A percentile compares a stretch with the other conserved stretches of the same genome.
These are phyloP conservation scores for Penicillium hesseltinei DNA, from an alignment of 2,329 filamentous ascomycete species.

Conservation along the genomic window DNA sequence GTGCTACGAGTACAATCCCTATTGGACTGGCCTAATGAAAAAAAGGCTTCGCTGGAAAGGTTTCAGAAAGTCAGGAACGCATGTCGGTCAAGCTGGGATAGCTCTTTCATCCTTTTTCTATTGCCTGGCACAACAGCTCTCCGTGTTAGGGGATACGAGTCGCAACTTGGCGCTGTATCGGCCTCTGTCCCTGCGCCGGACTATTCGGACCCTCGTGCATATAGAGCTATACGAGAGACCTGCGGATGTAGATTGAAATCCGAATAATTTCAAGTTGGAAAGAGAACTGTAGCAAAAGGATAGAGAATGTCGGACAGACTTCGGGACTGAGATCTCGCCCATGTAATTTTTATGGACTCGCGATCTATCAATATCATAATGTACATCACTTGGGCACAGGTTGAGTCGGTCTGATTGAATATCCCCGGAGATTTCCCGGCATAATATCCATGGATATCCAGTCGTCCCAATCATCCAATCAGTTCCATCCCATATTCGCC, in stretches of 20 bases:
- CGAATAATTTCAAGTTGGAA: neutral
- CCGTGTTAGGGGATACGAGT: neutral
- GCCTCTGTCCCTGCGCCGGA: slow-evolving; percentile 7
- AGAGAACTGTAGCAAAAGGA: neutral
- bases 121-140: neutral
- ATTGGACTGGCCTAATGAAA: neutral
- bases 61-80: neutral
- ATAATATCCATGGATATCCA: neutral
- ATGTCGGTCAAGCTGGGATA: neutral
- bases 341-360: neutral
- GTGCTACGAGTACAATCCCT: neutral
- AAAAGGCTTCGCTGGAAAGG: neutral
- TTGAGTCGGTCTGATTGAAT: neutral
- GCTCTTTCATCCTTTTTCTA: neutral
- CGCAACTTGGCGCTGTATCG: neutral
- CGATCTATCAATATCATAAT: neutral
- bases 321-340: neutral
- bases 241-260: neutral
- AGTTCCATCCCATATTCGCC: neutral
- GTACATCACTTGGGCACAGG: neutral
- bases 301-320: neutral
- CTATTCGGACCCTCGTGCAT: neutral
- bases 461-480: neutral
- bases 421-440: neutral
- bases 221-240: neutral